phyloP scores from a whole-genome alignment of 2,329 filamentous ascomycete genomes.

The Penicillium paneum region DNA sequence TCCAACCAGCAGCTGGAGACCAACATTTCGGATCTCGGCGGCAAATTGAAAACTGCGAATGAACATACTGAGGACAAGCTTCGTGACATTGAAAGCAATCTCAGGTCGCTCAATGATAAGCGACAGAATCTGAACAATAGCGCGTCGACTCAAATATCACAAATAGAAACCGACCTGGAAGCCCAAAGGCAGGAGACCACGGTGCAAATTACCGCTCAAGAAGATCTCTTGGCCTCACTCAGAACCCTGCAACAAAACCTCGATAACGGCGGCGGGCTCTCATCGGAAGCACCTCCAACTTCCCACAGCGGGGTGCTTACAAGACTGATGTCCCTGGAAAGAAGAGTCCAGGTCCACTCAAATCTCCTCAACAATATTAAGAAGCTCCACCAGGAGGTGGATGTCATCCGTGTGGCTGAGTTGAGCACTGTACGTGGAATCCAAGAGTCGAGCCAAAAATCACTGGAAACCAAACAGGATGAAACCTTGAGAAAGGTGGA shows the following conservation, averaged over 20 bases:
- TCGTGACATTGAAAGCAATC: background rate
- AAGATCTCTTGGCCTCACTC: background rate
- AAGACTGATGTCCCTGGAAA: background rate
- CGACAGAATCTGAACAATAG: background rate
- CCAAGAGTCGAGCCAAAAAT: background rate
- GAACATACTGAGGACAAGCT: background rate
- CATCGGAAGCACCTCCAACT: background rate
- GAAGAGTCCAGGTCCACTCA: background rate
- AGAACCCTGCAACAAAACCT: background rate
- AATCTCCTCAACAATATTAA: background rate
- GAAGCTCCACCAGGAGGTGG: background rate
- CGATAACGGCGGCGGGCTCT: background rate
- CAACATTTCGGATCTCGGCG: background rate
- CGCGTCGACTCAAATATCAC: background rate
- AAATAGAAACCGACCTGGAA: background rate
- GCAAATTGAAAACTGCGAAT: background rate
- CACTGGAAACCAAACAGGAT: background rate
- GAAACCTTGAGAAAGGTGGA: background rate
- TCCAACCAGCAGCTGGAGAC: background rate
- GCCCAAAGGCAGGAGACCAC: background rate
- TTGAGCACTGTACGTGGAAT: background rate
- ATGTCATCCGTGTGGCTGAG: background rate
- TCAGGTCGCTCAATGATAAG: background rate
- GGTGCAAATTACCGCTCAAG: background rate
- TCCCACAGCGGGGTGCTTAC: background rate